Evolutionary conservation across 2,329 filamentous ascomycete genomes (phyloP).

Genomic region (Bretziella fagacearum): DNA sequence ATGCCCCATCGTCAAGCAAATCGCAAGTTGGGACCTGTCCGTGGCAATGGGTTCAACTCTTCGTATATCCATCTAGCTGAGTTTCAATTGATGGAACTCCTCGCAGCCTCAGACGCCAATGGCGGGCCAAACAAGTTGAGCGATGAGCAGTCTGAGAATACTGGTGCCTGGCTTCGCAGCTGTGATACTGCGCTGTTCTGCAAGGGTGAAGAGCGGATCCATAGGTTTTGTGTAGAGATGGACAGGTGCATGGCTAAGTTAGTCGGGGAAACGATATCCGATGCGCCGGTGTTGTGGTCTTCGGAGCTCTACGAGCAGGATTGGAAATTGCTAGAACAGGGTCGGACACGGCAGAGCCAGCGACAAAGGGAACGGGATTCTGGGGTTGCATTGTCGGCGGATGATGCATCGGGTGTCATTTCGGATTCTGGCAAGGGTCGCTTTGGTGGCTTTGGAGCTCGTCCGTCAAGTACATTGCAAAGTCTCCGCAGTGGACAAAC

Average conservation of each 20-base stretch:
- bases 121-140: slow-evolving; percentile 88
- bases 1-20: slow-evolving; percentile 24
- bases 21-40: slow-evolving; percentile 29
- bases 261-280: slow-evolving; percentile 65
- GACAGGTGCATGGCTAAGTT: slow-evolving; percentile 73
- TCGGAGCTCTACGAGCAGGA: slow-evolving; percentile 77
- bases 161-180: slow-evolving; percentile 63
- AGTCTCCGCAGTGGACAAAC: no score
- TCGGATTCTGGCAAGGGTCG: no score
- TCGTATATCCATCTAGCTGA: slow-evolving; percentile 65
- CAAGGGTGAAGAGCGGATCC: slow-evolving; percentile 83
- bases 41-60: slow-evolving; percentile 26
- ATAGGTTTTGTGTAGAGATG: slow-evolving; percentile 81
- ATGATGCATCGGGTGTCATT: no score
- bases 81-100: slow-evolving; percentile 69
- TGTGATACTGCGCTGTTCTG: slow-evolving; percentile 84
- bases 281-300: slow-evolving; percentile 80
- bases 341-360: slow-evolving; percentile 7
- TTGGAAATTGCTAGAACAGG: slow-evolving; percentile 40
- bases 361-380: no score
- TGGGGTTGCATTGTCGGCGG: no score
- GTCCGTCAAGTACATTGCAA: no score
- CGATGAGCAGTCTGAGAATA: slow-evolving; percentile 86
- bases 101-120: slow-evolving; percentile 67
- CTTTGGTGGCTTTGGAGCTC: no score